These are phyloP conservation scores for Tuber melanosporum DNA, from an alignment of 495 filamentous ascomycete genomes.

Conservation along the genomic window DNA sequence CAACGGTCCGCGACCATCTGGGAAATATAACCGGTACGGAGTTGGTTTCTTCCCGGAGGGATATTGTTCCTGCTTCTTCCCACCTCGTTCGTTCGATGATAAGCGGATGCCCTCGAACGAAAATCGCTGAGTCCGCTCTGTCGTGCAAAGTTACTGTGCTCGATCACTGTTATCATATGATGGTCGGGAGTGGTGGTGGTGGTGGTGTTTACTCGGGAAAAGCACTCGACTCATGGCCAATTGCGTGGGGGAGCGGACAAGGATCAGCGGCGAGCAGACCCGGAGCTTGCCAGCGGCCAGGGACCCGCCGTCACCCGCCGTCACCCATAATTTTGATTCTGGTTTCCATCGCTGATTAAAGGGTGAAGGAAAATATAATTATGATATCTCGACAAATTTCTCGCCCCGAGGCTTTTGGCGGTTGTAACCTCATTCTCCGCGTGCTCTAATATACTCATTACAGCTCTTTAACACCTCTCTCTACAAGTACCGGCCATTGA, in stretches of 20 bases:
- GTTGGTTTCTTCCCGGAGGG: neutral
- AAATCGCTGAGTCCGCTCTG: neutral
- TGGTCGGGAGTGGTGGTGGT: neutral
- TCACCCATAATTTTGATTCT: neutral
- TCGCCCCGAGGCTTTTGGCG: neutral
- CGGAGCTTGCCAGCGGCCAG: neutral
- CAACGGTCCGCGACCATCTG: neutral
- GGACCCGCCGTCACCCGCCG: neutral
- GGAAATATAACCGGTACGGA: neutral
- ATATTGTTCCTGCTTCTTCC: neutral
- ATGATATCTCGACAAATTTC: neutral
- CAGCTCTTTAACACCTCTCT: neutral
- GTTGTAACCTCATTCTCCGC: neutral
- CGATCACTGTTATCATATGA: neutral
- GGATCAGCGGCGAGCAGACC: neutral
- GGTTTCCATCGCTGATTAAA: neutral
- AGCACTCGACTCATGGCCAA: neutral
- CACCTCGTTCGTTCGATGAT: neutral
- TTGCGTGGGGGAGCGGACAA: neutral
- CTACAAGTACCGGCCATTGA: neutral
- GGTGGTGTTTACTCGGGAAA: slow-evolving; percentile 2
- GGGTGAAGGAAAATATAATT: neutral
- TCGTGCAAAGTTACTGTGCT: neutral
- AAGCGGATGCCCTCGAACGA: neutral
- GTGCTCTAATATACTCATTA: neutral